These are phyloP conservation scores for Arctium minus DNA, from an alignment of 129 eudicot species.

Conservation along the genomic window DNA sequence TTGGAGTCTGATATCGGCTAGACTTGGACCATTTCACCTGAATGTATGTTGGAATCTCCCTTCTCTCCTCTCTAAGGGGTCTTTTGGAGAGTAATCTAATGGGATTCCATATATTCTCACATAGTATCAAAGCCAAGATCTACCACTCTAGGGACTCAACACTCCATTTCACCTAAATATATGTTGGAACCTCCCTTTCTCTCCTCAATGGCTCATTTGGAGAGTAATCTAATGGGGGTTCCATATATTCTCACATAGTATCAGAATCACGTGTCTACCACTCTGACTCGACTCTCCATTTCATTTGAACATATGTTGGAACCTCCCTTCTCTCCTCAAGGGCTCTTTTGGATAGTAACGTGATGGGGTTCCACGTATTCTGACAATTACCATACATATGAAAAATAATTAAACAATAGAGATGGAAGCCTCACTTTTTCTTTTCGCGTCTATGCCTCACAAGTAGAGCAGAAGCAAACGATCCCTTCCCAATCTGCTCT, in stretches of 20 bases:
- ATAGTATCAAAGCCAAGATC: neutral
- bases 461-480: conserved; percentile 94
- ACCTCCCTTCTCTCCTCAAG: neutral
- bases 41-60: neutral
- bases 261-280: neutral
- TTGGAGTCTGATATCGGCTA: neutral
- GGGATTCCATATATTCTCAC: neutral
- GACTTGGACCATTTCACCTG: neutral
- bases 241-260: neutral
- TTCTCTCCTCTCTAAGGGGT: neutral
- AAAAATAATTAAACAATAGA: conserved; percentile 5
- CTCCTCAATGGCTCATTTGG: too few relatives aligned
- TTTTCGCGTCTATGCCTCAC: conserved; percentile 89
- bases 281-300: neutral
- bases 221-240: too few relatives aligned
- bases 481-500: conserved; percentile 96
- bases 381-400: neutral
- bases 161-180: neutral
- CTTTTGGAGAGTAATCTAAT: neutral
- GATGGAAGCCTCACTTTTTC: conserved; percentile 61
- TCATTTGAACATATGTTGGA: neutral
- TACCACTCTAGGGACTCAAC: neutral
- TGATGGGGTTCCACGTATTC: neutral
- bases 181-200: neutral
- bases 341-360: neutral